Evolutionary conservation across 2,329 filamentous ascomycete genomes (phyloP).

Genomic region (Blastomyces parvus): DNA sequence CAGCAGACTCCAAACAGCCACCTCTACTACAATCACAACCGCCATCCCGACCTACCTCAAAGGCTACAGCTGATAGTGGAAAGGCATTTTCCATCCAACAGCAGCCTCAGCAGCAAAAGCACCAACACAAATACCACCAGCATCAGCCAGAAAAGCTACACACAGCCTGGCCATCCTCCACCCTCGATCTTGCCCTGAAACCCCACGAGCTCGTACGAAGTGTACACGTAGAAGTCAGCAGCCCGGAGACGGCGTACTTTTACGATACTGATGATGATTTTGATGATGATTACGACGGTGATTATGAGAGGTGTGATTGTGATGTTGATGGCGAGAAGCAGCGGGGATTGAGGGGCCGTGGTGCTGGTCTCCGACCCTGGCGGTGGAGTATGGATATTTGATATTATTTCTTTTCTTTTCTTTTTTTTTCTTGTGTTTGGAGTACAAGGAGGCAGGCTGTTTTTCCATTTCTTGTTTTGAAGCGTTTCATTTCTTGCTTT

Average conservation of each 20-base stretch:
- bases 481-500: not conserved
- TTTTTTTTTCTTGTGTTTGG: no score
- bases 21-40: not conserved
- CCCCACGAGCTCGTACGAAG: slow-evolving; percentile 25
- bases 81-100: slow-evolving; percentile 18
- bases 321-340: slow-evolving; percentile 24
- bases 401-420: slow-evolving; percentile 5
- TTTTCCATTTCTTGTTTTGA: not conserved
- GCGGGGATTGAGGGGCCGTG: slow-evolving; percentile 10
- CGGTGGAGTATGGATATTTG: slow-evolving; percentile 39
- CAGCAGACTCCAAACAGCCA: not conserved
- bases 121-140: slow-evolving; percentile 1
- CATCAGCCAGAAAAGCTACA: not conserved
- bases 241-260: not conserved
- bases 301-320: slow-evolving; percentile 11
- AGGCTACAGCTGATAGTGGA: slow-evolving; percentile 25
- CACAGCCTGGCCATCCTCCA: slow-evolving; percentile 10
- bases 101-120: slow-evolving; percentile 9
- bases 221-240: slow-evolving; percentile 29
- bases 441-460: no score
- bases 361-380: slow-evolving; percentile 26
- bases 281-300: slow-evolving; percentile 18
- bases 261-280: not conserved
- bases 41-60: slow-evolving; percentile 29
- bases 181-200: slow-evolving; percentile 19